Percentiles rank a stretch among this genome's conserved stretches.
phyloP scores from a whole-genome alignment of 345 rosid species.

The Populus alba region DNA sequence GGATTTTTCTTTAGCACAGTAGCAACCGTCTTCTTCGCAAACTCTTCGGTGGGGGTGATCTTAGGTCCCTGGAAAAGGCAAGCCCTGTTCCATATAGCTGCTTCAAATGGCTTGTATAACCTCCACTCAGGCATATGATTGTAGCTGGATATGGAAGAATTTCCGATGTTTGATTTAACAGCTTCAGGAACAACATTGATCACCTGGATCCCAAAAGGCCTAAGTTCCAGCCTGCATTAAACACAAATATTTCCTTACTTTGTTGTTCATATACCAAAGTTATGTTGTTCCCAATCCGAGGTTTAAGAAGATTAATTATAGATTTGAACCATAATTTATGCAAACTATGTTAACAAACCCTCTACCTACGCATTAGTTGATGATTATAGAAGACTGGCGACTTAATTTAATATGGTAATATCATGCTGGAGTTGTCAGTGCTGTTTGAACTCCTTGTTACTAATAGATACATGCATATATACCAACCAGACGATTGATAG shows the following conservation, averaged over 20 bases:
- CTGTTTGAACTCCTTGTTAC: not conserved
- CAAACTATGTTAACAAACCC: not conserved
- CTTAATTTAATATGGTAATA: not conserved
- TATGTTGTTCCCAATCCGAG: not conserved
- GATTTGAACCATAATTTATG: not conserved
- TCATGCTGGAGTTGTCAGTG: not conserved
- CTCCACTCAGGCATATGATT: constrained; percentile 73
- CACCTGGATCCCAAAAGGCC: constrained; percentile 72
- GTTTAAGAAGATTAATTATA: not conserved
- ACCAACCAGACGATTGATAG: not conserved
- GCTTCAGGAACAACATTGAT: constrained; percentile 79
- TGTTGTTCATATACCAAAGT: not conserved
- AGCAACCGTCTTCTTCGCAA: constrained; percentile 64
- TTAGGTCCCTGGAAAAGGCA: constrained; percentile 46
- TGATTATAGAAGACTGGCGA: not conserved
- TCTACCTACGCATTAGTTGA: not conserved
- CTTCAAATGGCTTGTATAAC: constrained; percentile 67
- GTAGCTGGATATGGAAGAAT: constrained; percentile 52
- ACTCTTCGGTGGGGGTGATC: constrained; percentile 67
- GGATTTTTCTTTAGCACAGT: constrained; percentile 57
- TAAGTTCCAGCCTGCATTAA: constrained; percentile 67
- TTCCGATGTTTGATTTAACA: constrained; percentile 72
- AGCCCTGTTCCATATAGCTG: constrained; percentile 54
- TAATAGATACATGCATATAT: not conserved
- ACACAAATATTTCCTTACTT: not conserved